Base-by-base conservation (phyloP, 2,329 filamentous ascomycete genomes). In the Geosmithia flava region DNA sequence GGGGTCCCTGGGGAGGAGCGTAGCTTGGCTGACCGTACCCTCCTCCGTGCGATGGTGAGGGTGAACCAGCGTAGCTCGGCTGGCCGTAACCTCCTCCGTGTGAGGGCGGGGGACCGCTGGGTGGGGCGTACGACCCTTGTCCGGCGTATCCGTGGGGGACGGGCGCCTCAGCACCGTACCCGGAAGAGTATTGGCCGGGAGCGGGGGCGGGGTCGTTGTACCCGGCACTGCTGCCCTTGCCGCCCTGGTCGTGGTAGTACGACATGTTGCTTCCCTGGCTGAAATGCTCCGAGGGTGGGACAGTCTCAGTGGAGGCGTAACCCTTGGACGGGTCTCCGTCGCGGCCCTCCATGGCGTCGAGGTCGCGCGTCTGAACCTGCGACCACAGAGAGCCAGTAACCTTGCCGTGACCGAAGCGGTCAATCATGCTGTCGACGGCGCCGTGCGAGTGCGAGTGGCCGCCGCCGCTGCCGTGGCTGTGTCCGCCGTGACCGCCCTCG, bases 371-470 rank as follows among this genome's bases (percentile, higher is more conserved):
- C 53, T 74, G 72, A 48, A 83, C 76, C 56, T 83, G 75, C 10
- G 70, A 70, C 76, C 80, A 83, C 4, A 83, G 67, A 0, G 75
- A 77, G 4, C 74, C 78, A 0, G 72, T 66, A 2, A 78, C 76
- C 55, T 77, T 78, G 20, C 78, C 77, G 54, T 78, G 75, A 11
- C 75, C 75, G 16, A 65, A 58, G 47, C 68, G 63, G 42, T 65
- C 62, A n/a, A 67, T 56, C n/a, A 62, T 55, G 54, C 70, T 58
- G 59, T 66, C 57, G 50, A 67, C 40, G 19, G 47, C 49, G 5
- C 64, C 62, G 49, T 69, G 66, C 11, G 63, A 68, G n/a, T 71
- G 69, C 15, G 62, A 62, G 50, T 64, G 61, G 27, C 59, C 61
- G 16, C 59, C 60, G 7, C 59, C 60, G n/a, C 57, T 54, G 39